Base-by-base conservation (phyloP, 345 rosid species). In the Pelargonium nanum region DNA sequence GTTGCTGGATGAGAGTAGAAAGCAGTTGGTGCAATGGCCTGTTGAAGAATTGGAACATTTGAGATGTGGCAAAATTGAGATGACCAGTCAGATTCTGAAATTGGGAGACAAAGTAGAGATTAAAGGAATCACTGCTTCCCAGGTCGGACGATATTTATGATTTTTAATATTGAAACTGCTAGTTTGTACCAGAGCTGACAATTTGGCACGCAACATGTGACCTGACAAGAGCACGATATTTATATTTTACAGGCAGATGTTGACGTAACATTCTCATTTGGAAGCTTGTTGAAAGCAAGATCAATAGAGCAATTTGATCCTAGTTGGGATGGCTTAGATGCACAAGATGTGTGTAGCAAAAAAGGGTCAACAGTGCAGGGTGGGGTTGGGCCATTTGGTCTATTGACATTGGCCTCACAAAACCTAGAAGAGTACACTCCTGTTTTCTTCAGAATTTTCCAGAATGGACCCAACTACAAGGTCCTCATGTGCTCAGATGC, bases 401-500 rank as follows among this genome's bases (percentile, higher is more conserved):
- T 92, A 52, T 44, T 89, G 64, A 85, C 91, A 3, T 72, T 92
- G 30, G 98, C 94, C 0, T 81, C 94, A 0, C 50, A 70, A 30
- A 69, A 78, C 44, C 74, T 85, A 1, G 86, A 83, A 65, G 96
- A 93, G 54, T 84, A 60, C 68, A 85, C 94, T 58, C 91, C 94
- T 0, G 87, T 93, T 24, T 89, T 80, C 82, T 93, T 93, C 54
- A 87, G 87, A 65, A 74, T 87, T 19, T 92, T 82, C 70, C 85
- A 77, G 72, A 64, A 65, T 1, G 25, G 48, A 4, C 20, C 62
- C 5, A 51, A 68, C 22, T 79, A 85, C 62, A 67, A 56, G 7
- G 85, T 87, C 53, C 83, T 93, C 24, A 63, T 89, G 70, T 93
- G 99, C 69, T 84, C 97, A 2, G 97, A 93, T 60, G 96, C 94